Evolutionary conservation across 805 yeast species (phyloP).

Genomic region (Lachancea sp.): DNA sequence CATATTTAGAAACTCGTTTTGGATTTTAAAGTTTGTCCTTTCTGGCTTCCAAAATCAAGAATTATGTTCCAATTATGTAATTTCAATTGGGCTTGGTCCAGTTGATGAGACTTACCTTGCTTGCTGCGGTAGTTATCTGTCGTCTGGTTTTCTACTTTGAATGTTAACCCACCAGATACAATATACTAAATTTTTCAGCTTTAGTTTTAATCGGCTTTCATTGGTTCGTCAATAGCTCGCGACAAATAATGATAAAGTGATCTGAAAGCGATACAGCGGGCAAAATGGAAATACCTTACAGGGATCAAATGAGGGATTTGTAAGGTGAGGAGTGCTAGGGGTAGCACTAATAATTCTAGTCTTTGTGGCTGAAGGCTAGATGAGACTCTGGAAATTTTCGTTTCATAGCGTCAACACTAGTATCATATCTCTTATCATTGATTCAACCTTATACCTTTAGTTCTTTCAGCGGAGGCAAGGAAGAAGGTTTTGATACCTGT

Average conservation of each 20-base stretch:
- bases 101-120: not conserved
- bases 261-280: not conserved
- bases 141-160: not conserved
- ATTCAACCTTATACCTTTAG: too few relatives aligned
- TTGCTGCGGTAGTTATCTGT: not conserved
- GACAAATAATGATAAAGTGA: constrained; percentile 2
- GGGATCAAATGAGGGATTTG: too few relatives aligned
- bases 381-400: too few relatives aligned
- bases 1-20: constrained; percentile 20
- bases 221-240: constrained; percentile 7
- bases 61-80: not conserved
- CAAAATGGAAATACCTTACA: too few relatives aligned
- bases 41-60: not conserved
- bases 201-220: constrained; percentile 5
- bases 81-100: not conserved
- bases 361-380: too few relatives aligned
- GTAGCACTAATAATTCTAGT: too few relatives aligned
- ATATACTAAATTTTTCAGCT: constrained; percentile 6
- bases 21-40: not conserved
- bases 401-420: too few relatives aligned
- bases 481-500: too few relatives aligned
- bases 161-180: not conserved
- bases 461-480: too few relatives aligned
- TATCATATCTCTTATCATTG: too few relatives aligned
- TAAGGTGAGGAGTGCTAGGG: too few relatives aligned